A percentile compares a stretch with the other conserved stretches of the same genome.
Conservation (phyloP, 164 flowering plant species). For the Vitis rotundifolia region DNA sequence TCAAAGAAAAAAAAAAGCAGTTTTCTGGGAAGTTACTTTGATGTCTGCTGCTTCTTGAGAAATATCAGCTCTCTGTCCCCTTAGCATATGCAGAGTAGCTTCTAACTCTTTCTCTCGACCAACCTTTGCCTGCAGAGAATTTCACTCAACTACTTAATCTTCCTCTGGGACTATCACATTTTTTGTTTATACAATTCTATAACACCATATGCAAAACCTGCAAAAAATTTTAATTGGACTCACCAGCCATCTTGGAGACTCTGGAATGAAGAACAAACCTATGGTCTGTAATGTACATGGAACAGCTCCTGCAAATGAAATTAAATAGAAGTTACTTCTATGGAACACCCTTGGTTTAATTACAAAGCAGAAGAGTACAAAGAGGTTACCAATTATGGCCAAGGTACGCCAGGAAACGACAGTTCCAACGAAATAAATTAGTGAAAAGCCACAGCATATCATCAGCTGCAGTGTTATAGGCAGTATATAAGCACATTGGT, state of each 20-base stretch:
- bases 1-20: neutral
- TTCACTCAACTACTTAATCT: neutral
- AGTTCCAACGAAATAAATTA: constrained; percentile 18
- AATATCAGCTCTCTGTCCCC: constrained; percentile 35
- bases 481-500: too few species aligned
- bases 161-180: too few species aligned
- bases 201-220: too few species aligned
- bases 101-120: constrained; percentile 19
- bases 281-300: constrained; percentile 6
- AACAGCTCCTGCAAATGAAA: constrained; percentile 9
- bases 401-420: constrained; percentile 26
- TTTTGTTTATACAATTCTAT: too few species aligned
- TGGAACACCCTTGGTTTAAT: neutral
- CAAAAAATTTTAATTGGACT: neutral
- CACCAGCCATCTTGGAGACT: constrained; percentile 28
- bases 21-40: constrained; percentile 6
- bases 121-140: constrained; percentile 29
- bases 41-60: constrained; percentile 36
- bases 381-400: constrained; percentile 23
- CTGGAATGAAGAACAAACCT: constrained; percentile 16
- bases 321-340: neutral
- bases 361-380: too few species aligned
- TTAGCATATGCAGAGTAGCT: constrained; percentile 23
- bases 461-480: constrained; percentile 18
- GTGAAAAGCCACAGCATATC: constrained; percentile 25